Evolutionary conservation across 139 green algal genomes (phyloP).

Genomic region (Volvox africanus): DNA sequence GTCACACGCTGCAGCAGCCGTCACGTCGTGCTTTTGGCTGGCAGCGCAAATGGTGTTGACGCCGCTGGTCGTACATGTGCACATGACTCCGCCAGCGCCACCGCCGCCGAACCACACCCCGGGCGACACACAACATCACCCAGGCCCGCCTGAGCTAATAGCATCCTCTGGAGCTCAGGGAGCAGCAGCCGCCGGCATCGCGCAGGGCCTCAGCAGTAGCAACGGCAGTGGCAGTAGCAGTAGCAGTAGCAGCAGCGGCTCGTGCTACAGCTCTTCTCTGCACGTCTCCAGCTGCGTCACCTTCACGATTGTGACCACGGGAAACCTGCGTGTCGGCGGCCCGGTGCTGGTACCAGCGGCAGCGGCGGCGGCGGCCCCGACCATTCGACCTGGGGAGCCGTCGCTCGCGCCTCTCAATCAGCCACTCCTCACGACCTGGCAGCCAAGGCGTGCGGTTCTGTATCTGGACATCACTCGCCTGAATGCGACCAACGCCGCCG

Average conservation of each 20-base stretch:
- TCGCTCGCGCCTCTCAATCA: slow-evolving; percentile 14
- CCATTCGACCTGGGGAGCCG: not conserved
- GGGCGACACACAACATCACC: not conserved
- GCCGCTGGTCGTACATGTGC: slow-evolving; percentile 7
- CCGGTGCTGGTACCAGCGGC: not conserved
- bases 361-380: no score
- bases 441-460: slow-evolving; percentile 11
- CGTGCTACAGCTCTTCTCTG: slow-evolving; percentile 26
- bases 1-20: slow-evolving; percentile 35
- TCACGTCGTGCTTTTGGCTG: slow-evolving; percentile 31
- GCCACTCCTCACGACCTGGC: slow-evolving; percentile 30
- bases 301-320: slow-evolving; percentile 27
- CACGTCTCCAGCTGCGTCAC: slow-evolving; percentile 9
- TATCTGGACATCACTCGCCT: slow-evolving; percentile 10
- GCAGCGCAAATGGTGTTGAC: slow-evolving; percentile 37
- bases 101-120: not conserved
- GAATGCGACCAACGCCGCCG: slow-evolving; percentile 14
- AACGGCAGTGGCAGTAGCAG: not conserved
- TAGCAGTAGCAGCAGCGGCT: not conserved
- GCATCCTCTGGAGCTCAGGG: no score
- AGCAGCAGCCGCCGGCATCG: no score
- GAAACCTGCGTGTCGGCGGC: not conserved
- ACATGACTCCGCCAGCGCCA: not conserved
- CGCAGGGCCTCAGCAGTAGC: not conserved
- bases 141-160: no score